A percentile compares a stretch with the other conserved stretches of the same genome.
phyloP scores from a whole-genome alignment of 768 basidiomycete genomes.

The Calocybe gangraenosa region DNA sequence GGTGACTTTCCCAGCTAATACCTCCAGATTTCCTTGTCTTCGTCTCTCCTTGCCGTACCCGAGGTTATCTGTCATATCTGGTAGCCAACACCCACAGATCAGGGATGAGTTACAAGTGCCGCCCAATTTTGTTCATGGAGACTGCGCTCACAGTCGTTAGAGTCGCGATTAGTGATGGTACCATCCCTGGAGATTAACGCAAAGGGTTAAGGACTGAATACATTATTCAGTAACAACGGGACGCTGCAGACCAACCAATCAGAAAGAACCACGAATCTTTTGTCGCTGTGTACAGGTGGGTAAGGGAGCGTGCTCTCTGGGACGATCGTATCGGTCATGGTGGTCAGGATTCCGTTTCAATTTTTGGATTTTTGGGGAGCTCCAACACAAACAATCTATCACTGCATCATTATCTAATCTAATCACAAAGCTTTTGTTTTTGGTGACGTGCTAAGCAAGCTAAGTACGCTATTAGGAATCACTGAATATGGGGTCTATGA shows the following conservation, averaged over 20 bases:
- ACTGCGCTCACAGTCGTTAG: slow-evolving; percentile 74
- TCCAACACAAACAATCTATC: too few relatives aligned
- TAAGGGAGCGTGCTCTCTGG: slow-evolving; percentile 73
- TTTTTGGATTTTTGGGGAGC: too few relatives aligned
- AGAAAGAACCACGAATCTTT: slow-evolving; percentile 81
- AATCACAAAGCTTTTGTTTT: too few relatives aligned
- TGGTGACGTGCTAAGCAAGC: too few relatives aligned
- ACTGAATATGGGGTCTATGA: too few relatives aligned
- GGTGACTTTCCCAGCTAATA: slow-evolving; percentile 59
- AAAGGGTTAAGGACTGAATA: not conserved
- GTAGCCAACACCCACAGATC: not conserved
- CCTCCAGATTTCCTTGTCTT: slow-evolving; percentile 67
- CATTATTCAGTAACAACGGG: not conserved
- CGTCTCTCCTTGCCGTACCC: slow-evolving; percentile 80
- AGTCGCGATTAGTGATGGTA: slow-evolving; percentile 90
- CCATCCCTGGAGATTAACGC: slow-evolving; percentile 59
- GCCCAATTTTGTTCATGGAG: not conserved
- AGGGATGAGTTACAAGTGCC: not conserved
- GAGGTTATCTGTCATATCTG: slow-evolving; percentile 86
- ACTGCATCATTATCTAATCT: too few relatives aligned
- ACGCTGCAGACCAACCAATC: slow-evolving; percentile 67
- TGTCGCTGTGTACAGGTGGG: slow-evolving; percentile 74
- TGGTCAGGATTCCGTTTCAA: slow-evolving; percentile 3
- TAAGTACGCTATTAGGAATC: too few relatives aligned
- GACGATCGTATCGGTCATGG: slow-evolving; percentile 17